Conservation (phyloP, 345 rosid species). For the Reutealis trisperma region DNA sequence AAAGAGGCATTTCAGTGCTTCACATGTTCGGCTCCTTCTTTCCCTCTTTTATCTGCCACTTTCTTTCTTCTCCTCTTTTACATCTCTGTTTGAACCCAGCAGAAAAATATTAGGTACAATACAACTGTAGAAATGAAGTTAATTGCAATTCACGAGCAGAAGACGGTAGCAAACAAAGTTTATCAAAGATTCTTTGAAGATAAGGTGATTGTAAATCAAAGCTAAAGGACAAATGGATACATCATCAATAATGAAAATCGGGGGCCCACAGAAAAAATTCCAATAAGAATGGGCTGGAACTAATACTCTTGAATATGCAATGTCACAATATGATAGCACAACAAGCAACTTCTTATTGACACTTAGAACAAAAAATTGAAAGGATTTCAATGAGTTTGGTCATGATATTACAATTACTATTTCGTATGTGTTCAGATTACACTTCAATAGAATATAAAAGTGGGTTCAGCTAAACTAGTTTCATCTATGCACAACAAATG, state of each 20-base stretch:
- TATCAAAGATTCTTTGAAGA: background rate
- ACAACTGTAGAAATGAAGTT: background rate
- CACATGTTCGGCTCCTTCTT: background rate
- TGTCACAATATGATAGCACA: too few species aligned
- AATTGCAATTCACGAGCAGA: background rate
- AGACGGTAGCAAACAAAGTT: background rate
- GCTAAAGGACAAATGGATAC: background rate
- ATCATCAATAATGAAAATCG: background rate
- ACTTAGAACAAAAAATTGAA: too few species aligned
- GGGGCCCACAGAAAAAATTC: slow-evolving; percentile 2
- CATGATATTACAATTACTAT: too few species aligned
- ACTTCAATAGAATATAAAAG: too few species aligned
- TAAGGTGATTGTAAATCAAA: background rate
- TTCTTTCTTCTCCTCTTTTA: background rate
- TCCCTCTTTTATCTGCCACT: background rate
- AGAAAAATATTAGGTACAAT: background rate
- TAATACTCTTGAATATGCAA: too few species aligned
- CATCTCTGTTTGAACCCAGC: background rate
- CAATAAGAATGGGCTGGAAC: background rate
- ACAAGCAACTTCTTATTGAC: too few species aligned
- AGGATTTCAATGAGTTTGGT: too few species aligned
- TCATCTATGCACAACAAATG: too few species aligned
- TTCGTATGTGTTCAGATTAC: too few species aligned
- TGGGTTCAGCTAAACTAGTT: too few species aligned
- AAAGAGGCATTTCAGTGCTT: slow-evolving; percentile 1